phyloP scores from a whole-genome alignment of 148 eudicot species.

The Diospyros kaki region DNA sequence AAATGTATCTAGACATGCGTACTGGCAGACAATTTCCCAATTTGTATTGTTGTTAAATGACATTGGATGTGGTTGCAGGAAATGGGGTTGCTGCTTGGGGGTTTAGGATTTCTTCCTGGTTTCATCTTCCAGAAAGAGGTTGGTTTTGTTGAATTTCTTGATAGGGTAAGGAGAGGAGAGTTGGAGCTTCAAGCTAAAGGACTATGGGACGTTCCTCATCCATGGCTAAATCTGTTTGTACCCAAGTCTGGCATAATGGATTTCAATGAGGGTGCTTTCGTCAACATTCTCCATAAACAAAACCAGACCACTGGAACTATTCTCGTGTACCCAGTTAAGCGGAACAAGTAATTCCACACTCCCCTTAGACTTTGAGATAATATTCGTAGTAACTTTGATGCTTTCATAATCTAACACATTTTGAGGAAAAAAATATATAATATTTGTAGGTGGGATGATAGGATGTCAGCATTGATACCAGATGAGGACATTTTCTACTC shows the following conservation, averaged over 20 bases:
- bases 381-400: no score
- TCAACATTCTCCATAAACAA: slow-evolving; percentile 41
- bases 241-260: slow-evolving; percentile 60
- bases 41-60: no score
- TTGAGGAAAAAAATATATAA: no score
- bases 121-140: slow-evolving; percentile 52
- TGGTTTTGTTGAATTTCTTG: slow-evolving; percentile 42
- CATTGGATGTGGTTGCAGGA: slow-evolving; percentile 29
- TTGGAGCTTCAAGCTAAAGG: slow-evolving; percentile 50
- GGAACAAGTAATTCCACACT: slow-evolving; percentile 43
- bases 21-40: no score
- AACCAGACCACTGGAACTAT: slow-evolving; percentile 46
- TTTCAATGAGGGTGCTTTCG: slow-evolving; percentile 51
- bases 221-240: slow-evolving; percentile 85
- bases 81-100: slow-evolving; percentile 30
- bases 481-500: slow-evolving; percentile 75
- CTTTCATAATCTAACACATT: no score
- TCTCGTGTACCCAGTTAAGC: slow-evolving; percentile 69
- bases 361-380: no score
- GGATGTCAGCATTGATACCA: slow-evolving; percentile 72
- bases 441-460: slow-evolving; percentile 70
- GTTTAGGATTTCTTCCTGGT: slow-evolving; percentile 30
- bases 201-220: slow-evolving; percentile 75
- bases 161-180: slow-evolving; percentile 64
- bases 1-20: no score